Evolutionary conservation across 306 rosid genomes (phyloP), one percentile per base, ranked within the genome.

Genomic region (Vigna mungo): DNA sequence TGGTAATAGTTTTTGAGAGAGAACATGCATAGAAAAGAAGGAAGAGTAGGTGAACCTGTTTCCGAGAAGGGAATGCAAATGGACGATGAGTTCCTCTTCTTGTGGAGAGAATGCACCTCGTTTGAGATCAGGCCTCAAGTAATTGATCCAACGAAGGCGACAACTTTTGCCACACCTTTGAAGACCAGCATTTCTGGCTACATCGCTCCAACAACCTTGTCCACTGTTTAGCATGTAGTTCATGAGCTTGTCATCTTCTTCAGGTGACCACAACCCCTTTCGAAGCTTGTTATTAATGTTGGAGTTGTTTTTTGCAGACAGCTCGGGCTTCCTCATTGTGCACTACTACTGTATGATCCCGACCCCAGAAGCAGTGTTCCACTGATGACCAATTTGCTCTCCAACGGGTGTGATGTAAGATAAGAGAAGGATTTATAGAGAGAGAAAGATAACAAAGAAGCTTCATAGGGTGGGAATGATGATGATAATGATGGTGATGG

Each of bases 221-320:
- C 96, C 98, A 72, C 88, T 90, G 82, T 82, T 94, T 27, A 87
- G 55, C 96, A 94, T 94, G 58, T 90, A 92, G 69, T 74, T 92
- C 90, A 87, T 86, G 47, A 94, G 87, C 78, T 88, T 94, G 23
- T 94, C 96, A 47, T 94, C 98, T 80, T 94, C 98, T 63, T 94
- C 98, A 1, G 98, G 97, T 8, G 98, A 94, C 98, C 98, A 94
- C 18, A 94, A 83, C 6, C 98, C 98, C 75, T 92, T 94, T 48
- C 97, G 83, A 10, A 92, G 87, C 90, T 89, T 84, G 25, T 34
- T 23, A 2, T 25, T 54, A 18, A 54, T 18, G 25, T 46, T 80
- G 27, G 55, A 17, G 65, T 12, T 16, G 67, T 54, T 76, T 34
- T 78, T 78, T 27, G 49, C 75, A 17, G 58, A 64, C 8, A 41